Conservation (phyloP, 2,329 filamentous ascomycete species). For the Aulographum hederae region DNA sequence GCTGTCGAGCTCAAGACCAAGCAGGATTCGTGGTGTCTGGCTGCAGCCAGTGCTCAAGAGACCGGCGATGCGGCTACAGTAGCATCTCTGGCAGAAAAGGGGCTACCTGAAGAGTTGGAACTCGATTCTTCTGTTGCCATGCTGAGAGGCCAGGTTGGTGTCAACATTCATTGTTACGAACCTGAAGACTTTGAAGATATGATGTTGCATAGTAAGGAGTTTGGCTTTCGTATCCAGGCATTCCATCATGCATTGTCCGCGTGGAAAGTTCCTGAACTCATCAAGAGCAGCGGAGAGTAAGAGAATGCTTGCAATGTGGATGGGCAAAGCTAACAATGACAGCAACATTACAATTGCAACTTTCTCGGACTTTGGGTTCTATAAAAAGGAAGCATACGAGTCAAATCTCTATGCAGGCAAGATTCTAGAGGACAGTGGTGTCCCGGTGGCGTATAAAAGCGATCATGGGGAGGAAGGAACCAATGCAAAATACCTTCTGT, state of each 20-base stretch:
- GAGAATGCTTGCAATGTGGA: slow-evolving; percentile 25
- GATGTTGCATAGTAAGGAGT: slow-evolving; percentile 53
- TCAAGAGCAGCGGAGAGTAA: slow-evolving; percentile 8
- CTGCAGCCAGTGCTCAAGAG: slow-evolving; percentile 33
- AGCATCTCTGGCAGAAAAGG: background rate
- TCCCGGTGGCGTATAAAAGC: slow-evolving; percentile 51
- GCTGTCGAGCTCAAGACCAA: slow-evolving; percentile 35
- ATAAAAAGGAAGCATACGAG: slow-evolving; percentile 48
- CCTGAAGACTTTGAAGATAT: slow-evolving; percentile 51
- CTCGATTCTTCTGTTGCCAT: slow-evolving; percentile 47
- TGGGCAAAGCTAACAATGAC: slow-evolving; percentile 35
- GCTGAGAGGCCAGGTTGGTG: slow-evolving; percentile 46
- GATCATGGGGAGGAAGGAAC: slow-evolving; percentile 22
- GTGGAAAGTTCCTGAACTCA: slow-evolving; percentile 43
- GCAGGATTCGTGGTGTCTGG: slow-evolving; percentile 51
- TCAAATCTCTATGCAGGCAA: slow-evolving; percentile 50
- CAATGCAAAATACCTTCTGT: slow-evolving; percentile 50
- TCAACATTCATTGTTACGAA: slow-evolving; percentile 58
- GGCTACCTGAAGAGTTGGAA: slow-evolving; percentile 39
- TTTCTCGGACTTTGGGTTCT: slow-evolving; percentile 57
- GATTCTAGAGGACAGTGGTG: slow-evolving; percentile 42
- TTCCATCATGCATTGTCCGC: slow-evolving; percentile 56
- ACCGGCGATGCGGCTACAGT: slow-evolving; percentile 31
- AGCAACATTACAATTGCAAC: slow-evolving; percentile 37
- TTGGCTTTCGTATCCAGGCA: slow-evolving; percentile 45